Base-by-base conservation (phyloP, 176 grass and related monocot species). In the Ensete ventricosum region DNA sequence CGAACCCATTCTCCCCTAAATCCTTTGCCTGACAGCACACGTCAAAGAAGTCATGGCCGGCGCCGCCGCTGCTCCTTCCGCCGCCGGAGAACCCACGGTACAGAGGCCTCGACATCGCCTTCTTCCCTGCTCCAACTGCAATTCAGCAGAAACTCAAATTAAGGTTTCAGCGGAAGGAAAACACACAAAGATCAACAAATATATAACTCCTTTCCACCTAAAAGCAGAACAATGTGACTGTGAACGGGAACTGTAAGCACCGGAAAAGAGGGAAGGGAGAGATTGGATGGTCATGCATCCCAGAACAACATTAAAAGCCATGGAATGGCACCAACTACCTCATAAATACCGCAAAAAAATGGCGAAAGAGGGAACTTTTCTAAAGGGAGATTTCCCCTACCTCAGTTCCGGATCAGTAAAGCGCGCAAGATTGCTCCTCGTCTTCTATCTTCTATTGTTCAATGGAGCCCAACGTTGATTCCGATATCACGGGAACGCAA, bases 81-180 rank as follows among this genome's bases (percentile, higher is more conserved):
- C 86, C 80, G 19, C 90, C 88, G 66, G 90, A 98, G 27, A 73
- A 71, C 10, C 95, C 95, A 24, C 95, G 79, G 73, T 99, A 89
- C 26, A 94, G 95, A 72, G 95, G 76, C 68, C 90, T 87, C 75
- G 95, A 87, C 95, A 99, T 92, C 22, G 43, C 34, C 69, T 73
- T 64, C 57, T 13, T 13, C 54, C 55, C 78, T 64, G 34, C 22
- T 22, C 57, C 10, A 62, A 54, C 25, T 23, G 55, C 48, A 64
- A 53, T 54, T 63, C 43, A 80, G 23, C 50, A 13, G 64, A 72
- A 12, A 19, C 57, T 19, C 80, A 51, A n/a, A 34, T 73, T 81
- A 65, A 63, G 51, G 69, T 82, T 75, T 55, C 86, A 81, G 59
- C 27, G n/a, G 14, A 9, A 58, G 20, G 53, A 27, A 8, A 55